Evolutionary conservation across 306 rosid genomes (phyloP).

Genomic region (Betula pendula): DNA sequence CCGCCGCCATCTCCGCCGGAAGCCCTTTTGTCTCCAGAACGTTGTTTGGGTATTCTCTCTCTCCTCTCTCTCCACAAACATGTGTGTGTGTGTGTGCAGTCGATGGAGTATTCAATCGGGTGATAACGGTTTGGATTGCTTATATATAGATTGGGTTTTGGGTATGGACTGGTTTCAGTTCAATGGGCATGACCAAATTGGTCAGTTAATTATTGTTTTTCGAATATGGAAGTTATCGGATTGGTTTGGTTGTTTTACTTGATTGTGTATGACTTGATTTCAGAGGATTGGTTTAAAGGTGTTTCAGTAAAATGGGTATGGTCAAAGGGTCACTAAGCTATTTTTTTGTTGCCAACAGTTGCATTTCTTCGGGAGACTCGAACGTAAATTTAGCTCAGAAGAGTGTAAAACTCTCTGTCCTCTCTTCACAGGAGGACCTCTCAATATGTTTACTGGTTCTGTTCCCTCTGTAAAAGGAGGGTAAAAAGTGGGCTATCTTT

Average conservation of each 20-base stretch:
- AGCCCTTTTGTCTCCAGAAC: slow-evolving; percentile 55
- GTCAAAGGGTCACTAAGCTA: slow-evolving; percentile 1
- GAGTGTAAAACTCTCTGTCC: slow-evolving; percentile 40
- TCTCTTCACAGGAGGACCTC: slow-evolving; percentile 40
- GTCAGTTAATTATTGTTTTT: background rate
- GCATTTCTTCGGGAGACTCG: slow-evolving; percentile 69
- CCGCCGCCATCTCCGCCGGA: slow-evolving; percentile 58
- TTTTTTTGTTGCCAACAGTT: slow-evolving; percentile 25
- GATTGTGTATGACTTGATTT: background rate
- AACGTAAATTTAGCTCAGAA: slow-evolving; percentile 40
- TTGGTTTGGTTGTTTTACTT: background rate
- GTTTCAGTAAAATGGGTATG: background rate
- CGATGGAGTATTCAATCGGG: background rate
- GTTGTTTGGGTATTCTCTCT: slow-evolving; percentile 55
- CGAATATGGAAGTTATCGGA: background rate
- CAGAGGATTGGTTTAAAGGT: background rate
- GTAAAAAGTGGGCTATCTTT: slow-evolving; percentile 69
- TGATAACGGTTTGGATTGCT: background rate
- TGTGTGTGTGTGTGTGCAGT: slow-evolving; percentile 9
- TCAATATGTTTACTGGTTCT: slow-evolving; percentile 49
- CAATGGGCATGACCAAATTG: background rate
- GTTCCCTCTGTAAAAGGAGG: slow-evolving; percentile 48
- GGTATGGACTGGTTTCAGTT: background rate
- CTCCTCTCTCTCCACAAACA: background rate
- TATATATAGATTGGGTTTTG: background rate